Percentiles rank a stretch among this genome's conserved stretches.
These are phyloP conservation scores for Mimosa pudica DNA, from an alignment of 306 rosid genomes.

Conservation along the genomic window DNA sequence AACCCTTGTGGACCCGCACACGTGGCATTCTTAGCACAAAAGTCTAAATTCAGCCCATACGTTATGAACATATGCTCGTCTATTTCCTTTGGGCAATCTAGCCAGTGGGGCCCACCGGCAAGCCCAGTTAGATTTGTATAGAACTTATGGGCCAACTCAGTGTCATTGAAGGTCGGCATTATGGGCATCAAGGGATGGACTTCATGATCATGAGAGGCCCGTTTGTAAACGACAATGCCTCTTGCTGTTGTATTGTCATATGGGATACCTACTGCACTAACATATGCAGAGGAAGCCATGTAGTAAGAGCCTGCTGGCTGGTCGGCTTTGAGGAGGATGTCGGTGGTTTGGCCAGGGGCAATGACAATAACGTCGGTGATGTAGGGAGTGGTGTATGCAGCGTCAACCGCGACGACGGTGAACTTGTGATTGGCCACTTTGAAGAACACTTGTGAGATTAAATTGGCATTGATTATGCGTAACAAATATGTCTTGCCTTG, in stretches of 20 bases:
- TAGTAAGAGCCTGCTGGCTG: constrained; percentile 53
- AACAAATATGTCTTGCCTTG: constrained; percentile 59
- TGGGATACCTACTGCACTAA: not conserved
- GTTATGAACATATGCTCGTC: constrained; percentile 63
- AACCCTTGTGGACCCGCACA: constrained; percentile 19
- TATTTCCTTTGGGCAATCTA: constrained; percentile 45
- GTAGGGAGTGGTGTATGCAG: constrained; percentile 54
- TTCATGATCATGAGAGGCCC: constrained; percentile 2
- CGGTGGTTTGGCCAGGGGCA: constrained; percentile 70
- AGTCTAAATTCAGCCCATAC: constrained; percentile 31
- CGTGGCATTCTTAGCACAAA: constrained; percentile 15
- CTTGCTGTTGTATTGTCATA: constrained; percentile 39
- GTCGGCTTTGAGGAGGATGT: constrained; percentile 59
- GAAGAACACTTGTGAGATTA: constrained; percentile 69
- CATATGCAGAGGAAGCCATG: constrained; percentile 60
- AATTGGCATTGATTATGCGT: constrained; percentile 61
- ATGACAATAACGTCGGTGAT: constrained; percentile 48
- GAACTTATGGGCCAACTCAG: constrained; percentile 55
- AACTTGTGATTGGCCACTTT: constrained; percentile 64
- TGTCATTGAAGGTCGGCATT: constrained; percentile 50
- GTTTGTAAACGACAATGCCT: constrained; percentile 49
- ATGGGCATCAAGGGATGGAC: constrained; percentile 47
- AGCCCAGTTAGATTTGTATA: constrained; percentile 49
- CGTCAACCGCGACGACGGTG: constrained; percentile 69
- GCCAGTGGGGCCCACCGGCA: constrained; percentile 52